Base-by-base conservation (phyloP, 306 rosid genomes). In the Castanea crenata region DNA sequence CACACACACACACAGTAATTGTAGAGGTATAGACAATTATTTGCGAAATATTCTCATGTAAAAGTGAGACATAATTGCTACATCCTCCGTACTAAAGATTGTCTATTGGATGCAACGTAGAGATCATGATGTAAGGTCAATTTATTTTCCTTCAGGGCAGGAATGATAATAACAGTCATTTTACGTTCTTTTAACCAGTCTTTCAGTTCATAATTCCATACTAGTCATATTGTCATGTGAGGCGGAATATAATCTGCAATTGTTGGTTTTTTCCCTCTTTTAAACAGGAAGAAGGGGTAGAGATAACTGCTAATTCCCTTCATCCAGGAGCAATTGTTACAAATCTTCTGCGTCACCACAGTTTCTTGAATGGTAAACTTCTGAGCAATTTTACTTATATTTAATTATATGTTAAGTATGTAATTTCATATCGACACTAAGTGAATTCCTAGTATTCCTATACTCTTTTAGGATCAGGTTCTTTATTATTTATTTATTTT, bases 291-390 rank as follows among this genome's bases (percentile, higher is more conserved):
- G 97, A 91, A 87, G 90, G 89, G 71, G 90, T 85, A 65, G 81
- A 90, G 75, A 85, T 94, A 79, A 92, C 91, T 15, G 92, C 81
- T 3, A 90, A 86, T 75, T 78, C 98, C 56, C 82, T 92, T 86
- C 98, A 94, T 86, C 98, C 97, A 6, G 97, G 98, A 77, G 74
- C 92, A 77, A 91, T 88, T 78, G 2, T 34, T 59, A 94, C 98
- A 71, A 89, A 94, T 76, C 82, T 94, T 86, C 80, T 85, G 56
- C 88, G 94, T 55, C 65, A 82, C 79, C 90, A 86, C 65, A 32
- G 78, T 79, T 65, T 79, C 80, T 11, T 94, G 31, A 77, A 79
- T 51, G 95, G 98, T 90, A 86, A 84, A 80, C 77, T 16, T 77
- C 8, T 52, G n/a, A 32, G 20, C 29, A 21, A 23, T 74, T 69